Evolutionary conservation across 2,329 filamentous ascomycete species (phyloP).

Genomic region (Aspergillus clavatus): DNA sequence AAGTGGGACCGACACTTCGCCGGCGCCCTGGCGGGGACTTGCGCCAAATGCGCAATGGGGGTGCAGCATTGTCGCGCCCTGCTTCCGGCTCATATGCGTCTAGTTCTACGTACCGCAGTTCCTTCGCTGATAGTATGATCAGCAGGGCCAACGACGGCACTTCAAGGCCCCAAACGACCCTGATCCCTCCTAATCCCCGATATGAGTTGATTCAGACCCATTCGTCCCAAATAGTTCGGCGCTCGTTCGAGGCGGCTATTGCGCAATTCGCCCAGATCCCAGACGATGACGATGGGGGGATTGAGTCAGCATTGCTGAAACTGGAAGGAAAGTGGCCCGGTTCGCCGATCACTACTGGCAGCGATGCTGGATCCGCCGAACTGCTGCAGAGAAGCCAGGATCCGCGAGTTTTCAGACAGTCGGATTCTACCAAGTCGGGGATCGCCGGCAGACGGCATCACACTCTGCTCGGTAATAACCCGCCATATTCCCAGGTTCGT

Average conservation of each 20-base stretch:
- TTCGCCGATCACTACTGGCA: conserved; percentile 3
- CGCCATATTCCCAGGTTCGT: conserved; percentile 23
- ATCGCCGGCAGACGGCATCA: conserved; percentile 18
- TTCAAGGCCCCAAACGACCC: conserved; percentile 24
- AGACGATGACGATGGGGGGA: conserved; percentile 81
- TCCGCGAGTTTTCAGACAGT: not conserved
- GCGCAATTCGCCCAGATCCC: conserved; percentile 82
- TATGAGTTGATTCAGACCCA: conserved; percentile 47
- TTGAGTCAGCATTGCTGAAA: conserved; percentile 88
- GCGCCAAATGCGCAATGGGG: conserved; percentile 61
- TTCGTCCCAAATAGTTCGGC: conserved; percentile 53
- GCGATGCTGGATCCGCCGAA: not conserved
- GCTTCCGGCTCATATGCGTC: conserved; percentile 36
- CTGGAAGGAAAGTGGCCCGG: conserved; percentile 72
- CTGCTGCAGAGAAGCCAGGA: not conserved
- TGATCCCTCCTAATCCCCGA: conserved; percentile 30
- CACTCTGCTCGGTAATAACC: conserved; percentile 18
- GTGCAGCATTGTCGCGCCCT: conserved; percentile 51
- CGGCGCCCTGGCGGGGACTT: conserved; percentile 71
- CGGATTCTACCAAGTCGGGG: conserved; percentile 10
- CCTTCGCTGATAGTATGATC: conserved; percentile 19
- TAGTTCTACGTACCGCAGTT: conserved; percentile 31
- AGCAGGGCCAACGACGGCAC: conserved; percentile 10
- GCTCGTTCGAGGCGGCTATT: conserved; percentile 84
- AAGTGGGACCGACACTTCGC: conserved; percentile 54